Percentiles rank a stretch among this genome's conserved stretches.
Conservation (phyloP, 768 basidiomycete genomes). For the Termitomyces sp. region DNA sequence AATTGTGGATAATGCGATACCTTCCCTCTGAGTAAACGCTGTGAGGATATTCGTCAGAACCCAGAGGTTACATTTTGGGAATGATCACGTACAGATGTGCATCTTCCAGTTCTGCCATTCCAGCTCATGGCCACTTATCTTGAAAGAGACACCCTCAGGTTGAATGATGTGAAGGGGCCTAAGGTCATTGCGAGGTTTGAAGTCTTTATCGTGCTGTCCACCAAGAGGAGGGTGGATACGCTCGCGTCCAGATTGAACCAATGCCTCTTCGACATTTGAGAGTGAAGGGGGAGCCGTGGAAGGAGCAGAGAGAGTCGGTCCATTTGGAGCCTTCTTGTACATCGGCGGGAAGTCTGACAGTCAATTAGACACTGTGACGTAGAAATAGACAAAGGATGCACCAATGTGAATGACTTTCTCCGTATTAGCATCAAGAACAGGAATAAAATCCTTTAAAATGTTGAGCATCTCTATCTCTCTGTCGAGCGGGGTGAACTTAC, state of each 20-base stretch:
- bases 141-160: slow-evolving; percentile 91
- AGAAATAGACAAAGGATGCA: slow-evolving; percentile 10
- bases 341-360: slow-evolving; percentile 68
- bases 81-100: slow-evolving; percentile 61
- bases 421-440: slow-evolving; percentile 67
- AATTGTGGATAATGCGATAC: slow-evolving; percentile 79
- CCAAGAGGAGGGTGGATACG: slow-evolving; percentile 74
- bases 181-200: slow-evolving; percentile 60
- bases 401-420: slow-evolving; percentile 77
- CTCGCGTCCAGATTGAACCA: slow-evolving; percentile 51
- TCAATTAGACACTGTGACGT: not conserved
- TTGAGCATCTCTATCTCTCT: slow-evolving; percentile 9
- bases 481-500: slow-evolving; percentile 30
- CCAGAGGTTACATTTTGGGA: not conserved
- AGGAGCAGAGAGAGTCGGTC: slow-evolving; percentile 35
- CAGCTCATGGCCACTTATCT: slow-evolving; percentile 68
- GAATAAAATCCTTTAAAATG: slow-evolving; percentile 61
- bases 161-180: slow-evolving; percentile 85
- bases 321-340: slow-evolving; percentile 46
- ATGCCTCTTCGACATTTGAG: slow-evolving; percentile 35
- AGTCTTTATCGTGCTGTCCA: slow-evolving; percentile 52
- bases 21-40: slow-evolving; percentile 81
- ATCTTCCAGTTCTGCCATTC: slow-evolving; percentile 98
- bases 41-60: not conserved
- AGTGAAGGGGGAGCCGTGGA: slow-evolving; percentile 42